These are phyloP conservation scores for Kwoniella shivajii DNA, from an alignment of 1,284 basidiomycete species.

Conservation along the genomic window DNA sequence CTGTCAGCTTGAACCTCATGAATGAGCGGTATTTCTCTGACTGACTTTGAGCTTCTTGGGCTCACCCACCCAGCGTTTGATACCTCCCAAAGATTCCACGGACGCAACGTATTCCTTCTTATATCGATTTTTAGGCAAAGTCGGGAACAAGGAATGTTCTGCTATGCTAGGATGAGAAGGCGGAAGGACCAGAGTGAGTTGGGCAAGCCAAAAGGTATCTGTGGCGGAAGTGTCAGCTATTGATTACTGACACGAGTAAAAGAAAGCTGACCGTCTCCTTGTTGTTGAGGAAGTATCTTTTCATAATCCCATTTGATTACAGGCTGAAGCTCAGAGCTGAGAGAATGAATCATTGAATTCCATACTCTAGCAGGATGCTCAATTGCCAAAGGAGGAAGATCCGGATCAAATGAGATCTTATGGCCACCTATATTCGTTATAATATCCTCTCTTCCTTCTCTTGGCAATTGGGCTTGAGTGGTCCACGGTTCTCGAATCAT, in stretches of 20 bases:
- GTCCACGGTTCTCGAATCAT: slow-evolving; percentile 11
- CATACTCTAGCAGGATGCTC: slow-evolving; percentile 44
- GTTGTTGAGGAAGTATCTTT: neutral
- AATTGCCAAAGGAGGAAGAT: slow-evolving; percentile 33
- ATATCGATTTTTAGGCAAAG: slow-evolving; percentile 29
- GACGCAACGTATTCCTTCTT: slow-evolving; percentile 29
- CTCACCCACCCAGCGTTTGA: slow-evolving; percentile 32
- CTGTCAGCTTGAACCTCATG: neutral
- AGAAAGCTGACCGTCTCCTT: slow-evolving; percentile 9
- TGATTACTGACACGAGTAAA: neutral
- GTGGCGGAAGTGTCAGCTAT: neutral
- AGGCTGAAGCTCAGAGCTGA: slow-evolving; percentile 32
- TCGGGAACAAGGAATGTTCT: slow-evolving; percentile 20
- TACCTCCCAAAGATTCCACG: slow-evolving; percentile 28
- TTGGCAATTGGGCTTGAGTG: neutral
- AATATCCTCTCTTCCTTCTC: neutral
- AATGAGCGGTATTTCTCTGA: neutral
- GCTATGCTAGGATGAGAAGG: slow-evolving; percentile 33
- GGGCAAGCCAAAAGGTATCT: slow-evolving; percentile 17
- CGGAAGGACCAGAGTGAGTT: slow-evolving; percentile 36
- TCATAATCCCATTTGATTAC: slow-evolving; percentile 40
- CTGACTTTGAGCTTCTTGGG: slow-evolving; percentile 34
- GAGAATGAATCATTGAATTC: slow-evolving; percentile 39
- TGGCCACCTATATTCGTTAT: slow-evolving; percentile 12
- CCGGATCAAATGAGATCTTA: slow-evolving; percentile 22